phyloP scores from a whole-genome alignment of 495 filamentous ascomycete genomes.

The Xylaria longipes region DNA sequence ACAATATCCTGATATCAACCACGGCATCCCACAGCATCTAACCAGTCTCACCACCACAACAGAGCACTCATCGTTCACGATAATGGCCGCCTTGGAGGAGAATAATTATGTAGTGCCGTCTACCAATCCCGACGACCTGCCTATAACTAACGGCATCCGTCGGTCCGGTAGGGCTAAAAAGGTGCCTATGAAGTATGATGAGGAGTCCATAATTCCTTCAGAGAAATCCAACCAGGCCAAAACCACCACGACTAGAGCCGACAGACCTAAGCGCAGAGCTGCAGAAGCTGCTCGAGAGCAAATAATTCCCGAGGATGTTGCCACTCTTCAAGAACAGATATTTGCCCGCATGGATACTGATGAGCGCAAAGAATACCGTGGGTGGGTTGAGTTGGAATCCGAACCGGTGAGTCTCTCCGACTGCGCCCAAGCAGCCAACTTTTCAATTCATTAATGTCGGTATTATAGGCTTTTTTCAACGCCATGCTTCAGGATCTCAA shows the following conservation, averaged over 20 bases:
- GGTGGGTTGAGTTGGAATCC: slow-evolving; percentile 89
- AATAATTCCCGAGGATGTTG: slow-evolving; percentile 36
- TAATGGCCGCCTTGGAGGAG: neutral
- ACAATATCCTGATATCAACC: slow-evolving; percentile 2
- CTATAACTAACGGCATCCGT: slow-evolving; percentile 25
- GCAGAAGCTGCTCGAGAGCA: slow-evolving; percentile 33
- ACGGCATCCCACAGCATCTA: neutral
- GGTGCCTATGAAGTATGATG: slow-evolving; percentile 34
- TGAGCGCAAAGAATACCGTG: slow-evolving; percentile 57
- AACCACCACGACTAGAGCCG: slow-evolving; percentile 4
- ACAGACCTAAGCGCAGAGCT: slow-evolving; percentile 48
- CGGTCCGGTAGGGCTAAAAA: slow-evolving; percentile 46
- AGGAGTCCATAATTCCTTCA: slow-evolving; percentile 29
- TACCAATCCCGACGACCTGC: neutral
- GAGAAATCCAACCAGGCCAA: slow-evolving; percentile 3
- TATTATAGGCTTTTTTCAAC: slow-evolving; percentile 76
- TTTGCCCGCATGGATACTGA: slow-evolving; percentile 46
- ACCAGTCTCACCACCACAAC: neutral
- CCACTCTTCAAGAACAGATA: slow-evolving; percentile 44
- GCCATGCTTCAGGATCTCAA: slow-evolving; percentile 81
- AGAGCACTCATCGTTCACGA: neutral
- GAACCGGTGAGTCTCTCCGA: slow-evolving; percentile 70
- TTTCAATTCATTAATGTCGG: slow-evolving; percentile 6
- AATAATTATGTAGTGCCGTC: neutral
- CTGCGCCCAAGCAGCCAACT: slow-evolving; percentile 11